Evolutionary conservation across 2,329 filamentous ascomycete genomes (phyloP).

Genomic region (Ophiostoma populinum): DNA sequence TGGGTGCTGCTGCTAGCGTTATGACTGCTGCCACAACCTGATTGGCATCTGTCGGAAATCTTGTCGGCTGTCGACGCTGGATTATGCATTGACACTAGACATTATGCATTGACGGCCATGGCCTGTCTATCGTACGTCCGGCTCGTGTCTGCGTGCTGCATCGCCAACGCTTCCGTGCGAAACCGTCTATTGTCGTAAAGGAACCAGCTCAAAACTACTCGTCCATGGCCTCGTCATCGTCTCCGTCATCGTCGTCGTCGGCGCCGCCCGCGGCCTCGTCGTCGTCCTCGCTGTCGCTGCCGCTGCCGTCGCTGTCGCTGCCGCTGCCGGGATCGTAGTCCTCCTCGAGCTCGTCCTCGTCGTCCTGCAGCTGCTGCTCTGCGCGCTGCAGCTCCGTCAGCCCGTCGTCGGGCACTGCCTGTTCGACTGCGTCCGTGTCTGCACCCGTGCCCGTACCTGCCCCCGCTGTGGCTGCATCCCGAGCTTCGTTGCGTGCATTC

Average conservation of each 20-base stretch:
- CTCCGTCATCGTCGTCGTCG: background rate
- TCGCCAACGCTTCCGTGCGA: too few relatives aligned
- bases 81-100: too few relatives aligned
- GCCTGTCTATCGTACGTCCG: too few relatives aligned
- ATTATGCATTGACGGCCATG: too few relatives aligned
- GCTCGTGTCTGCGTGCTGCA: too few relatives aligned
- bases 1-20: too few relatives aligned
- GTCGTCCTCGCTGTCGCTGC: constrained; percentile 31
- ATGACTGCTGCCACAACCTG: too few relatives aligned
- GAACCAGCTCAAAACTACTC: background rate
- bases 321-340: constrained; percentile 49
- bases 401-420: constrained; percentile 19
- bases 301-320: constrained; percentile 40
- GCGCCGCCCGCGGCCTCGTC: constrained; percentile 21
- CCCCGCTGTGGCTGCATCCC: constrained; percentile 9
- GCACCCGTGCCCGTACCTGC: constrained; percentile 16
- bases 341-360: constrained; percentile 47
- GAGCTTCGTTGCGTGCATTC: constrained; percentile 28
- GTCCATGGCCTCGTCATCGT: background rate
- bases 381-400: constrained; percentile 33
- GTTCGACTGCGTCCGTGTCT: too few relatives aligned
- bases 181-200: too few relatives aligned
- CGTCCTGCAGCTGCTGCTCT: constrained; percentile 35
- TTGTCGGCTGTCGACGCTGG: too few relatives aligned
- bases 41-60: too few relatives aligned